Conservation (phyloP, 2,329 filamentous ascomycete species). For the Nemania serpens region DNA sequence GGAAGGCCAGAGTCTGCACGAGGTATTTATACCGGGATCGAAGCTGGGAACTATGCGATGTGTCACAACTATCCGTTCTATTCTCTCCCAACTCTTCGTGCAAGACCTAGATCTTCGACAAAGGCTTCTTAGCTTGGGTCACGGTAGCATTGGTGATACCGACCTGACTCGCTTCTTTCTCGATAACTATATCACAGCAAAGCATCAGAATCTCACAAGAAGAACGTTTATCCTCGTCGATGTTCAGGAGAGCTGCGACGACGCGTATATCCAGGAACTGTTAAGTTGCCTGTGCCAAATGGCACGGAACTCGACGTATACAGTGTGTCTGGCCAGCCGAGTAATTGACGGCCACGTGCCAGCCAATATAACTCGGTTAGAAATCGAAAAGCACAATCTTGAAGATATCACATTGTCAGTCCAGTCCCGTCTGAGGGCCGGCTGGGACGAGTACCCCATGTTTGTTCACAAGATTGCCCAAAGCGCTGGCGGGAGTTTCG, state of each 20-base stretch:
- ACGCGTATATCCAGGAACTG: conserved; percentile 21
- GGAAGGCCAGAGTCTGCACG: conserved; percentile 3
- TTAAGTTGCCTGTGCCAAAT: conserved; percentile 16
- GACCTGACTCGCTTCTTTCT: conserved; percentile 21
- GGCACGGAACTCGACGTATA: conserved; percentile 19
- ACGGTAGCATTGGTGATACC: conserved; percentile 2
- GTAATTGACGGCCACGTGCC: conserved; percentile 6
- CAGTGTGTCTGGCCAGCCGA: conserved; percentile 23
- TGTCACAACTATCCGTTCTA: conserved; percentile 15
- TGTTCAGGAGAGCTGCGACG: conserved; percentile 12
- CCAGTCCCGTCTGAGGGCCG: conserved; percentile 6
- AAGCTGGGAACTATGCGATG: conserved; percentile 11
- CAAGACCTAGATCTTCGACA: conserved; percentile 18
- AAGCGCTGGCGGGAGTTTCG: conserved; percentile 18
- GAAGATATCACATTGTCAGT: conserved; percentile 19
- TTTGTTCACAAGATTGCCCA: conserved; percentile 5
- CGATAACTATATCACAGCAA: conserved; percentile 14
- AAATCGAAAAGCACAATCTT: conserved; percentile 18
- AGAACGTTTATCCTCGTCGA: conserved; percentile 27
- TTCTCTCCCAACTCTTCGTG: conserved; percentile 23
- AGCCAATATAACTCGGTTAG: conserved; percentile 10
- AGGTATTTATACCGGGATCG: not conserved
- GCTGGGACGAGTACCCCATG: not conserved
- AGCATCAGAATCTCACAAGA: conserved; percentile 6
- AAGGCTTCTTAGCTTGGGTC: not conserved